Evolutionary conservation across 768 basidiomycete genomes (phyloP).

Genomic region (Guyanaporus albipodus): DNA sequence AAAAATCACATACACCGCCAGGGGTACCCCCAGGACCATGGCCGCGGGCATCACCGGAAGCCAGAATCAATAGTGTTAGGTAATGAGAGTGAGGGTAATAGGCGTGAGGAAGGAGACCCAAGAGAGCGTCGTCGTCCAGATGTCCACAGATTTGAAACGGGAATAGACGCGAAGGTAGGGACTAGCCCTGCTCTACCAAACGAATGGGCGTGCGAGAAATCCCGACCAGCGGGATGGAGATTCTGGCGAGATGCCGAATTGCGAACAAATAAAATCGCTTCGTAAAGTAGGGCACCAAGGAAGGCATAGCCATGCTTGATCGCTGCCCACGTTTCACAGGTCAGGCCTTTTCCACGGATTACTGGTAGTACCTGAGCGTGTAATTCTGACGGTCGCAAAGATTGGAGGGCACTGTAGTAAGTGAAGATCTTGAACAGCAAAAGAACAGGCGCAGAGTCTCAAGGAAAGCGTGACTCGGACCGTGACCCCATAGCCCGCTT

Average conservation of each 20-base stretch:
- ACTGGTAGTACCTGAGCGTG: too few relatives aligned
- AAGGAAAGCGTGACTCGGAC: too few relatives aligned
- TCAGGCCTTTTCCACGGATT: background rate
- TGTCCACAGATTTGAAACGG: background rate
- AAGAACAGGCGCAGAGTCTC: too few relatives aligned
- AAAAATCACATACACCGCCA: background rate
- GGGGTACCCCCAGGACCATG: slow-evolving; percentile 11
- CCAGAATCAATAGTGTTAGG: background rate
- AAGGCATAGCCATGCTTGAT: slow-evolving; percentile 2
- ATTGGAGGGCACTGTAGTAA: too few relatives aligned
- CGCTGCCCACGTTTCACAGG: too few relatives aligned
- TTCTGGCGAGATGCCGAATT: background rate
- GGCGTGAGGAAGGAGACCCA: background rate
- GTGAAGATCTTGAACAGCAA: too few relatives aligned
- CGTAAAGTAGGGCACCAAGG: too few relatives aligned
- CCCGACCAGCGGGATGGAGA: background rate
- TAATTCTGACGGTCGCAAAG: background rate
- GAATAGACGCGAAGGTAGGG: slow-evolving; percentile 1
- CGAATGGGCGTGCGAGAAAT: background rate
- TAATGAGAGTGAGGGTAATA: background rate
- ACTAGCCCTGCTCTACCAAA: slow-evolving; percentile 16
- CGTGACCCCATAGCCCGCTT: too few relatives aligned
- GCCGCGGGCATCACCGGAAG: background rate
- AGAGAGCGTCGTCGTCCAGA: background rate
- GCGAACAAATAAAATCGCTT: background rate